Evolutionary conservation across 371 early-diverging fungal species (phyloP).

Genomic region (Dipsacomyces acuminosporus): DNA sequence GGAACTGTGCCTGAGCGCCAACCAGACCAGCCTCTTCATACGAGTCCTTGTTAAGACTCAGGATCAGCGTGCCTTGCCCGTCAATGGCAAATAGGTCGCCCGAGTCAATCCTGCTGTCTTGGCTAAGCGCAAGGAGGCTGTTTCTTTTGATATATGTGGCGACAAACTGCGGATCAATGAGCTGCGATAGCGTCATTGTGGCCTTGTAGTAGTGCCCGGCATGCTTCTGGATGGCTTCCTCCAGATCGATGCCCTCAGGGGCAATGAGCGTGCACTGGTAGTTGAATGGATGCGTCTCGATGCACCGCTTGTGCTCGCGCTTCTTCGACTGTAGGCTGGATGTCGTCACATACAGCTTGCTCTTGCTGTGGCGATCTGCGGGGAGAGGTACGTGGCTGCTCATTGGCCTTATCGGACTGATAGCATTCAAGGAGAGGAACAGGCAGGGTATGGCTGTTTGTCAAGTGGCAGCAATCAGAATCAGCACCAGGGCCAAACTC

Average conservation of each 20-base stretch:
- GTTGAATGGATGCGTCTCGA: conserved; percentile 46
- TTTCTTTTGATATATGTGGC: conserved; percentile 26
- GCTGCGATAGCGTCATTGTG: conserved; percentile 21
- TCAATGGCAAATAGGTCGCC: conserved; percentile 49
- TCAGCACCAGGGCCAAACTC: too few species aligned
- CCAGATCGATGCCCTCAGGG: background rate
- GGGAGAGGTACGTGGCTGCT: conserved; percentile 49
- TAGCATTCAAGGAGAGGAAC: too few species aligned
- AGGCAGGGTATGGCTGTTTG: too few species aligned
- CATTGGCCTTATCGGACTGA: conserved; percentile 11
- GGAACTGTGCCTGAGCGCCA: conserved; percentile 33
- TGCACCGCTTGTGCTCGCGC: conserved; percentile 15
- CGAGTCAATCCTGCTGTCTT: conserved; percentile 23
- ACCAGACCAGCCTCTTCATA: conserved; percentile 38
- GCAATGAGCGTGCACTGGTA: conserved; percentile 24
- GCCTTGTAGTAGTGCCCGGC: conserved; percentile 23
- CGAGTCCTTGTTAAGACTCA: conserved; percentile 44
- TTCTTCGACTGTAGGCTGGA: conserved; percentile 25
- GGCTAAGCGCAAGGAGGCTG: conserved; percentile 32
- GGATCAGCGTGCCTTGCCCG: conserved; percentile 27
- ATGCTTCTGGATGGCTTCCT: background rate
- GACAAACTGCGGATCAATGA: conserved; percentile 40
- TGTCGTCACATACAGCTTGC: conserved; percentile 42
- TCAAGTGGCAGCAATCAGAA: too few species aligned
- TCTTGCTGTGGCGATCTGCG: conserved; percentile 43